Base-by-base conservation (phyloP, 805 yeast species). In the Sungouiella blattae region DNA sequence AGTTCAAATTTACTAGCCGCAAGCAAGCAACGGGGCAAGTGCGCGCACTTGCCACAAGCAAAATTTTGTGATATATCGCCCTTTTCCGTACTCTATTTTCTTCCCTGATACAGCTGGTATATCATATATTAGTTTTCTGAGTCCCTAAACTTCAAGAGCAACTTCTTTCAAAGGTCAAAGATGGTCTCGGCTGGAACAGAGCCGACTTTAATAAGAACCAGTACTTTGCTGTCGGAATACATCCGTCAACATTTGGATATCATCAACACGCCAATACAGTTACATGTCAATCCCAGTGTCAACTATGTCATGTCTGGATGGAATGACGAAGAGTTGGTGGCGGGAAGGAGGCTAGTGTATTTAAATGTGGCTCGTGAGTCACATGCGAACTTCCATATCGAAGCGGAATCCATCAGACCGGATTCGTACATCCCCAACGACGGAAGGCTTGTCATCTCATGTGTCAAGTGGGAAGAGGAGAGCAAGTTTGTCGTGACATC, bases 381-480 rank as follows among this genome's bases (percentile, higher is more conserved):
- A 44, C 30, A 28, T 14, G 26, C 35, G 11, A 22, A 14, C 4
- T 12, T 20, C 4, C n/a, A 18, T 28, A 11, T 26, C 5, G 13
- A 15, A n/a, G 26, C 31, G 11, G 17, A 12, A 7, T 18, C 26
- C 4, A 15, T 26, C 2, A 16, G 6, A 1, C 23, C 18, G 2
- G 17, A 16, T 16, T 2, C 9, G 9, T 28, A 28, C 30, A 8
- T 6, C 18, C 15, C 18, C 8, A 69, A 50, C 35, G 57, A 27
- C 49, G 62, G 65, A 4, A 62, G 61, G 32, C 69, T 76, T 6
- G 72, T 76, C 12, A 67, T 80, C 13, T 70, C 78, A 13, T 81
- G 87, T 51, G 78, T 80, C 21, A 68, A 64, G 50, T 78, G 83
- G 80, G 57, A 60, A 26, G 76, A 71, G 30, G 58, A 64, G 31